These are phyloP conservation scores for Hypericum androsaemum DNA, from an alignment of 345 rosid genomes.

Conservation along the genomic window DNA sequence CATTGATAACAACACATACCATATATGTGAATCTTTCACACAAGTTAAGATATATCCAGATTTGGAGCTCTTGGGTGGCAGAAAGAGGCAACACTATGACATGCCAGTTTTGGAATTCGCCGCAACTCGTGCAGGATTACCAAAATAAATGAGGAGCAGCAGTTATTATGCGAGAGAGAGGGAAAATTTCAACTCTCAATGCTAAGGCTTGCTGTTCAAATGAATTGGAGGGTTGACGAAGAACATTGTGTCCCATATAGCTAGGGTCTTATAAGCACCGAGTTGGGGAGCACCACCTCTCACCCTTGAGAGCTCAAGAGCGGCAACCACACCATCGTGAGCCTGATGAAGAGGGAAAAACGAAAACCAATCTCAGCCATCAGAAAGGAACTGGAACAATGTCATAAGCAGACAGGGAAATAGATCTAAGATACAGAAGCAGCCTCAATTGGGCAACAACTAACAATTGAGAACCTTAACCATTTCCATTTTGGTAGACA, in stretches of 20 bases:
- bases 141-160: not conserved
- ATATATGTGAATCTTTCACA: conserved; percentile 96
- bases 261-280: conserved; percentile 95
- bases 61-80: conserved; percentile 99
- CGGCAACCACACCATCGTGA: conserved; percentile 96
- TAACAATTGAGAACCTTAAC: no score
- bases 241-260: conserved; percentile 94
- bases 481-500: no score
- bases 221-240: conserved; percentile 7
- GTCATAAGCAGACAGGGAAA: no score
- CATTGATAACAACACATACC: conserved; percentile 34
- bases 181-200: conserved; percentile 14
- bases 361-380: not conserved
- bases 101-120: conserved; percentile 83
- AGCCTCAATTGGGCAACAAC: no score
- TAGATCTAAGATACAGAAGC: no score
- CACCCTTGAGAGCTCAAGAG: conserved; percentile 94
- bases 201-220: conserved; percentile 4
- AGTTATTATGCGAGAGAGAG: not conserved
- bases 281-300: conserved; percentile 92
- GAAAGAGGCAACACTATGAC: conserved; percentile 98
- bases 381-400: no score
- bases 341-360: conserved; percentile 34
- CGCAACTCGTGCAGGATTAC: conserved; percentile 59
- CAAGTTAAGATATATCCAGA: conserved; percentile 89